These are phyloP conservation scores for Canavalia gladiata DNA, from an alignment of 306 rosid genomes.

Conservation along the genomic window DNA sequence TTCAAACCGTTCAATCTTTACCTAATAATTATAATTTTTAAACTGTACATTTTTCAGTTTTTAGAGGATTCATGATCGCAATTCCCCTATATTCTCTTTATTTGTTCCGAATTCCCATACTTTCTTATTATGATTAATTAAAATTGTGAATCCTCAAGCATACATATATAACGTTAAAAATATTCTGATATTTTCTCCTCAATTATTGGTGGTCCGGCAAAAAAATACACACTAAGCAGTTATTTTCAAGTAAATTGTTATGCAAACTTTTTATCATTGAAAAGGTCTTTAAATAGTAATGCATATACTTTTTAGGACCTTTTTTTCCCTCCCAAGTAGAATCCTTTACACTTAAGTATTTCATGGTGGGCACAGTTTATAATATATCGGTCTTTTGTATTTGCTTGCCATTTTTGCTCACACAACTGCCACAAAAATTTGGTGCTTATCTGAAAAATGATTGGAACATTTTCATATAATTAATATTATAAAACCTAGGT, in stretches of 20 bases:
- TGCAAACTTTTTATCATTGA: constrained; percentile 12
- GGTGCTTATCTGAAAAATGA: neutral
- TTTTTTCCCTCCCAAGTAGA: neutral
- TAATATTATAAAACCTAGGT: no score
- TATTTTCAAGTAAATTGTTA: constrained; percentile 42
- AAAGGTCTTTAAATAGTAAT: constrained; percentile 19
- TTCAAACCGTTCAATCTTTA: no score
- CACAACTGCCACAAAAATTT: neutral
- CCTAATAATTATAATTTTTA: no score
- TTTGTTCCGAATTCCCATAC: no score
- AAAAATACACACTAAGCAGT: constrained; percentile 19
- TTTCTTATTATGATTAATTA: neutral
- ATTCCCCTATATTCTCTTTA: no score
- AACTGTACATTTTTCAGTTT: no score
- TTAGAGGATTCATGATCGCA: no score
- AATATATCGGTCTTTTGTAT: neutral
- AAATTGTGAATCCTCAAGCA: neutral
- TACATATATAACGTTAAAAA: neutral
- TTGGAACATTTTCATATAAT: neutral
- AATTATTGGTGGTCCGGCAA: constrained; percentile 59
- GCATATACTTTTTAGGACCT: constrained; percentile 20
- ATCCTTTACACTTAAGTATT: constrained; percentile 31
- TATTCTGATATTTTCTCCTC: constrained; percentile 50
- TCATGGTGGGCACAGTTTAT: constrained; percentile 19
- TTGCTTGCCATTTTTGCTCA: constrained; percentile 17